Evolutionary conservation across 1,284 basidiomycete genomes (phyloP).

Genomic region (Schizophyllum commune): DNA sequence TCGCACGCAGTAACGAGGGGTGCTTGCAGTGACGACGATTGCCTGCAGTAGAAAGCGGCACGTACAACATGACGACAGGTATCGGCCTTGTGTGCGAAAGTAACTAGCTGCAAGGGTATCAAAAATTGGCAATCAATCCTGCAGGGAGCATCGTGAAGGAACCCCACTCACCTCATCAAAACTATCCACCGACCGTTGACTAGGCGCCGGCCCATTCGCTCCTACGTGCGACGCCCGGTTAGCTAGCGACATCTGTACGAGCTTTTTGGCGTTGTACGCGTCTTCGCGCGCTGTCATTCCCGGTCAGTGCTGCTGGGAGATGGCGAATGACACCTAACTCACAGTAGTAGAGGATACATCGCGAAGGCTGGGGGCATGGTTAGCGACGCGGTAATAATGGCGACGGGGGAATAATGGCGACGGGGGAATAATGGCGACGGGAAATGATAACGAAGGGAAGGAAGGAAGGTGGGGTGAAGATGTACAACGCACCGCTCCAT

Average conservation of each 20-base stretch:
- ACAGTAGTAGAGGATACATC: conserved; percentile 82
- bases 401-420: conserved; percentile 40
- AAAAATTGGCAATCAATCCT: not conserved
- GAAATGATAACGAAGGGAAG: not conserved
- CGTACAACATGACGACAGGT: conserved; percentile 76
- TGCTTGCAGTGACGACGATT: too few species aligned
- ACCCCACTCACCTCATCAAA: conserved; percentile 46
- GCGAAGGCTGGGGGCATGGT: conserved; percentile 48
- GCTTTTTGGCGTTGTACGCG: conserved; percentile 43
- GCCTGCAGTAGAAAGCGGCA: too few species aligned
- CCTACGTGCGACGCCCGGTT: conserved; percentile 32
- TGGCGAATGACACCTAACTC: conserved; percentile 15
- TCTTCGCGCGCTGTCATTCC: conserved; percentile 66
- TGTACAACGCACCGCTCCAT: conserved; percentile 1
- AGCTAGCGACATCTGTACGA: conserved; percentile 43
- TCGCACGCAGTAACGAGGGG: too few species aligned
- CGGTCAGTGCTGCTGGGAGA: not conserved
- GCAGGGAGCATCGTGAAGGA: not conserved
- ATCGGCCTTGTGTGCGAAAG: conserved; percentile 55
- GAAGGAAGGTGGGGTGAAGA: too few species aligned
- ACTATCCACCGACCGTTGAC: conserved; percentile 60
- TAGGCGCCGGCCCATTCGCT: conserved; percentile 47
- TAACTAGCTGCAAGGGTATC: conserved; percentile 43
- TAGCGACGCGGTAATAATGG: not conserved
- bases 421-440: conserved; percentile 28